Conservation (phyloP, 306 rosid species). For the Prosopis cineraria region DNA sequence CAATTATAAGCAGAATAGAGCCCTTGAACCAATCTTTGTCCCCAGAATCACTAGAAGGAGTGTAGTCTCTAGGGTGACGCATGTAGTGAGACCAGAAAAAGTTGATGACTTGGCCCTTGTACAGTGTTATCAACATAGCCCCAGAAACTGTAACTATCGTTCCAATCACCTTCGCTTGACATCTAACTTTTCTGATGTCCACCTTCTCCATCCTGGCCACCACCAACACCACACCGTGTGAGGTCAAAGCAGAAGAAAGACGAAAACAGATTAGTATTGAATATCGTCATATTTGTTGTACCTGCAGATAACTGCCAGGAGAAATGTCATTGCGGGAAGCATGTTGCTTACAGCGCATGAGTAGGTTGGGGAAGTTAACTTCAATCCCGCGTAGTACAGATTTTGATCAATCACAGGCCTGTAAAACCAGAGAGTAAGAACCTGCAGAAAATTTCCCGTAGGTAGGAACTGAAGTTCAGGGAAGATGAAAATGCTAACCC, state of each 20-base stretch:
- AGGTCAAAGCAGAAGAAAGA: slow-evolving; percentile 2
- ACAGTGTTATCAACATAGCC: slow-evolving; percentile 93
- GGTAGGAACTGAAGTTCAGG: not conserved
- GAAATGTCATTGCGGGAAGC: slow-evolving; percentile 91
- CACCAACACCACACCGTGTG: slow-evolving; percentile 18
- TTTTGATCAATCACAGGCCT: slow-evolving; percentile 97
- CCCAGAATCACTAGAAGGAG: slow-evolving; percentile 31
- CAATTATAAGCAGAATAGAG: slow-evolving; percentile 75
- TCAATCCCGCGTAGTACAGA: slow-evolving; percentile 81
- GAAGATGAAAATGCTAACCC: slow-evolving; percentile 56
- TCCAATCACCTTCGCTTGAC: slow-evolving; percentile 81
- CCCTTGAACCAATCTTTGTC: slow-evolving; percentile 81
- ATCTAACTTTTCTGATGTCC: slow-evolving; percentile 57
- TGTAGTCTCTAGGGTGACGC: slow-evolving; percentile 46
- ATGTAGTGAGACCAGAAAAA: slow-evolving; percentile 53
- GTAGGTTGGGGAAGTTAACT: slow-evolving; percentile 84
- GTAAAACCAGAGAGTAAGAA: slow-evolving; percentile 10
- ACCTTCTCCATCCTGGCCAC: slow-evolving; percentile 79
- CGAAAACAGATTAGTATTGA: not conserved
- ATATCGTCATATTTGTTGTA: slow-evolving; percentile 16
- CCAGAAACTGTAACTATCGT: slow-evolving; percentile 76
- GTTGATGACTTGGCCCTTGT: slow-evolving; percentile 78
- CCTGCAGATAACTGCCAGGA: slow-evolving; percentile 87
- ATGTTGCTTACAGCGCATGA: slow-evolving; percentile 89
- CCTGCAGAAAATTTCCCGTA: too few species aligned